A percentile compares a stretch with the other conserved stretches of the same genome.
Conservation (phyloP, 768 basidiomycete genomes). For the Boletus vinaceobasis region DNA sequence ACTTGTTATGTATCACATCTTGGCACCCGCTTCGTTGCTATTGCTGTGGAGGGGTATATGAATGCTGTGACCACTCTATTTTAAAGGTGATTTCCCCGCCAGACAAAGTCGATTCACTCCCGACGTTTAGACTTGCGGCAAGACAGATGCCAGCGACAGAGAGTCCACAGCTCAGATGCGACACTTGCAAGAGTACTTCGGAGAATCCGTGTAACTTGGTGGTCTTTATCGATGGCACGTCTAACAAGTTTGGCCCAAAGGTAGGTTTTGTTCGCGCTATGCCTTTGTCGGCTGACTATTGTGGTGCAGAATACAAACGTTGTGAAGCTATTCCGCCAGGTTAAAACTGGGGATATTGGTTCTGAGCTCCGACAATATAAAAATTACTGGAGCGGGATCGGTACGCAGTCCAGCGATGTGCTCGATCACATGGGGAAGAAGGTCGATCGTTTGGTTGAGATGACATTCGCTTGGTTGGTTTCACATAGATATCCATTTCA, state of each 20-base stretch:
- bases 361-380: constrained; percentile 19
- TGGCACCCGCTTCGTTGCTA: no score
- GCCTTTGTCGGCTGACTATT: neutral
- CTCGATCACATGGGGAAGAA: neutral
- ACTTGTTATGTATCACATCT: no score
- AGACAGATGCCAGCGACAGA: no score
- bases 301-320: constrained; percentile 32
- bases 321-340: constrained; percentile 29
- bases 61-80: no score
- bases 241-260: constrained; percentile 24
- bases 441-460: neutral
- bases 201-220: constrained; percentile 29
- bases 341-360: constrained; percentile 12
- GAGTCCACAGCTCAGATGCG: no score
- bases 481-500: no score
- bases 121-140: no score
- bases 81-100: no score
- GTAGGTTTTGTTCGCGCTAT: constrained; percentile 27
- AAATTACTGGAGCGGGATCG: constrained; percentile 36
- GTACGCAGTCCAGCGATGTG: constrained; percentile 14
- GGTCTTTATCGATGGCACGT: constrained; percentile 22
- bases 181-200: no score
- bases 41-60: no score
- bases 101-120: no score
- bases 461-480: constrained; percentile 1